phyloP scores from a whole-genome alignment of 208 protist species.

The Crithidia thermophila region DNA sequence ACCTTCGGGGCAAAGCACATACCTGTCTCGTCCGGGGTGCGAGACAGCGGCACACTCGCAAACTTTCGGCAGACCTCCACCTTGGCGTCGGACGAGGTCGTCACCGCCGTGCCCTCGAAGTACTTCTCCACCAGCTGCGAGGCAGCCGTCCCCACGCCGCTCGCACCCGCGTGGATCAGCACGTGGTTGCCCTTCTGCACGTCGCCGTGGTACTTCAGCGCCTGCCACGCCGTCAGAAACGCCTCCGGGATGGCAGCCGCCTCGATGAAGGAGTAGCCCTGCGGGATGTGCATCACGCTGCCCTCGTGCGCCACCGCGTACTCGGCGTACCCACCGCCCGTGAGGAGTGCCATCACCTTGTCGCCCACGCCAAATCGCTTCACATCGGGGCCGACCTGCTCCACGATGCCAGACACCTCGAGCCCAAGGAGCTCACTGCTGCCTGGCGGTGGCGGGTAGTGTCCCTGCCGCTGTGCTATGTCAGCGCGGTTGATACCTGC shows the following conservation, averaged over 20 bases:
- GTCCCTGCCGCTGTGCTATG: constrained; percentile 73
- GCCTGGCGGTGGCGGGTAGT: constrained; percentile 88
- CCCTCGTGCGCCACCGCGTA: constrained; percentile 80
- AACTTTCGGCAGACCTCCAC: constrained; percentile 77
- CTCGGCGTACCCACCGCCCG: constrained; percentile 94
- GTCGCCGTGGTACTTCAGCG: constrained; percentile 70
- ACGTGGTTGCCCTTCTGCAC: constrained; percentile 71
- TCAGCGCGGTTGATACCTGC: constrained; percentile 92
- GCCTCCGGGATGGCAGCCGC: constrained; percentile 92
- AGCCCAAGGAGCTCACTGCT: constrained; percentile 84
- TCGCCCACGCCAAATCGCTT: constrained; percentile 80
- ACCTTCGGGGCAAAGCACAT: constrained; percentile 76
- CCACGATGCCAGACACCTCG: constrained; percentile 90
- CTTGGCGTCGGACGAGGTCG: constrained; percentile 68
- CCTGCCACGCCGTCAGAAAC: constrained; percentile 94
- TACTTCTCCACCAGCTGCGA: constrained; percentile 86
- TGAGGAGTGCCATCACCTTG: constrained; percentile 89
- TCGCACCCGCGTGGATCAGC: constrained; percentile 88
- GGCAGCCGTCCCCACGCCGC: constrained; percentile 87
- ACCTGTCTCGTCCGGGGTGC: constrained; percentile 65
- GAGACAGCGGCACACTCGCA: constrained; percentile 54
- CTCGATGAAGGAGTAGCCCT: constrained; percentile 83
- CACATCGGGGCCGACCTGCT: constrained; percentile 60
- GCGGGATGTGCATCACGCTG: constrained; percentile 81
- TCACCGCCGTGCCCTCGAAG: constrained; percentile 68